A percentile compares a stretch with the other conserved stretches of the same genome.
phyloP scores from a whole-genome alignment of 129 eudicot species.

The Artemisia annua region DNA sequence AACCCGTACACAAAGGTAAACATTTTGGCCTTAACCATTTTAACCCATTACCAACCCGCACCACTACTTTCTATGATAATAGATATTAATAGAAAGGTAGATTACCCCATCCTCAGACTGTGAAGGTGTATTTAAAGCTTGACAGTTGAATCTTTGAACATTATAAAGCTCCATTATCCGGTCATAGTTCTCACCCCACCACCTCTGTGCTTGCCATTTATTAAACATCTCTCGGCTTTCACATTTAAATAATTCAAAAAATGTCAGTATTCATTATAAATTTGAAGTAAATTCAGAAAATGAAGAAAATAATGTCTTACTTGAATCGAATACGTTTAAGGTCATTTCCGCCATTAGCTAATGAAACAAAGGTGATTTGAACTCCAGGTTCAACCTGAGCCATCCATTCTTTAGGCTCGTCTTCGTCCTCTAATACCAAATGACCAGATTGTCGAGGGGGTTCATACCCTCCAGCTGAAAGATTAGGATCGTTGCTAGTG shows the following conservation, averaged over 20 bases:
- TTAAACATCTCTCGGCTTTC: conserved; percentile 90
- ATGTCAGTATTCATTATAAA: conserved; percentile 23
- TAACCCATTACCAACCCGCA: not conserved
- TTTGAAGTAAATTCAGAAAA: not conserved
- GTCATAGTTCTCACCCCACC: conserved; percentile 98
- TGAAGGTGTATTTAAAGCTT: conserved; percentile 79
- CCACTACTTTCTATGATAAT: not conserved
- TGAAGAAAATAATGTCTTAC: conserved; percentile 34
- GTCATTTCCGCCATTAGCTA: conserved; percentile 94
- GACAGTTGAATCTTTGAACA: conserved; percentile 86
- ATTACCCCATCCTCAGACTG: conserved; percentile 90
- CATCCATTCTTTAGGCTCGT: conserved; percentile 95
- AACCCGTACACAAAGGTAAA: too few relatives aligned
- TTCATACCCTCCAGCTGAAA: conserved; percentile 54
- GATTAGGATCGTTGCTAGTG: conserved; percentile 41
- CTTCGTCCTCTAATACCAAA: conserved; percentile 75
- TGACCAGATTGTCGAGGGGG: conserved; percentile 68
- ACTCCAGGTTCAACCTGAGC: conserved; percentile 99
- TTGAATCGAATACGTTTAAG: conserved; percentile 94
- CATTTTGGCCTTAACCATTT: not conserved
- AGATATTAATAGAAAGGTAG: not conserved
- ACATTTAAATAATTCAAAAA: conserved; percentile 10
- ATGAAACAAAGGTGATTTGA: conserved; percentile 90
- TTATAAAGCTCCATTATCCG: conserved; percentile 93
- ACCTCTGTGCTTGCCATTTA: conserved; percentile 97